Conservation (phyloP, 345 rosid genomes). For the Rhodomyrtus tomentosa region DNA sequence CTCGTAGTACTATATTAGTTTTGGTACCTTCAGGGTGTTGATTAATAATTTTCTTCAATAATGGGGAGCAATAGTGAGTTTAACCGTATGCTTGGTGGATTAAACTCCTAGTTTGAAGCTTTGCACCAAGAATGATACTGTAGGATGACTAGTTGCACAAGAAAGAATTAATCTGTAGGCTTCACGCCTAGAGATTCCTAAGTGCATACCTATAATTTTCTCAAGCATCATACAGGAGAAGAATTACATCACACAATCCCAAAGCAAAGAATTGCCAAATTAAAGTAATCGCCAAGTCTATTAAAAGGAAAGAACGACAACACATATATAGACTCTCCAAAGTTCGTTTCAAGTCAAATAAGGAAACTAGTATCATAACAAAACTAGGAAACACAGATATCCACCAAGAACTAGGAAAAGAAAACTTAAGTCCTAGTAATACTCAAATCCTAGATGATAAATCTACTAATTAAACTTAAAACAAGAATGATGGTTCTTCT, state of each 20-base stretch:
- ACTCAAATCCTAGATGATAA: not conserved
- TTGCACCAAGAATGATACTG: not conserved
- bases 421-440: not conserved
- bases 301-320: not conserved
- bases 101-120: not conserved
- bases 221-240: not conserved
- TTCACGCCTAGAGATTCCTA: not conserved
- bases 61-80: not conserved
- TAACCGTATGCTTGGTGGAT: not conserved
- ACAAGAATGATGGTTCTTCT: not conserved
- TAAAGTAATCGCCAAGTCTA: not conserved
- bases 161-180: not conserved
- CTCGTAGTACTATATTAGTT: not conserved
- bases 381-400: not conserved
- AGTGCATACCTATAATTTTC: not conserved
- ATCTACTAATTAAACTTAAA: not conserved
- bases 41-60: not conserved
- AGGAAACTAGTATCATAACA: not conserved
- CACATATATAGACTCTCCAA: not conserved
- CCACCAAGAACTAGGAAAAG: not conserved
- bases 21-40: not conserved
- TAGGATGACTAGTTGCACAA: not conserved
- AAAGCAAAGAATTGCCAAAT: not conserved
- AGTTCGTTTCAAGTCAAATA: not conserved
- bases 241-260: not conserved